Base-by-base conservation (phyloP, 176 grass and related monocot genomes). In the Oryza australiensis region DNA sequence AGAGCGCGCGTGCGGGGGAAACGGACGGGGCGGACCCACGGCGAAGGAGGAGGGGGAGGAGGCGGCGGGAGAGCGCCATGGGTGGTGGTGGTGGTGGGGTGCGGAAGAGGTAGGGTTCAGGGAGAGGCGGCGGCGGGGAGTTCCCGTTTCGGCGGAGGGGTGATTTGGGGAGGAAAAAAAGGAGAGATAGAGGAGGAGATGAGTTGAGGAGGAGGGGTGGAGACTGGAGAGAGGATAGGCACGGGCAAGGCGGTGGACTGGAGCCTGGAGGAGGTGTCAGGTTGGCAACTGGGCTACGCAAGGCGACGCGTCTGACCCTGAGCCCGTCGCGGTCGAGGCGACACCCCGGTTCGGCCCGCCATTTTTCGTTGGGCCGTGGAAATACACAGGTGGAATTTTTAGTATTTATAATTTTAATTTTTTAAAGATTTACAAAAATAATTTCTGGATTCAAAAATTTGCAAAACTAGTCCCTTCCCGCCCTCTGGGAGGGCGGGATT, bases 11-110 rank as follows among this genome's bases (percentile, higher is more conserved):
- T 34, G 78, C 12, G 37, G 71, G 33, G 66, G 38, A 8, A 13
- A 76, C 32, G 32, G 37, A 20, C 11, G 76, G 30, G 55, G 57
- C 64, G 38, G 38, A 40, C 62, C 12, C 68, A 85, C 84, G 85
- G 69, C 72, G 78, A 70, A 91, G 88, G 75, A 89, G 66, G 40
- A 76, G 62, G 15, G 87, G 89, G 57, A 90, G 86, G 82, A 85
- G 80, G 83, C 77, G 71, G 43, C 84, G 86, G 53, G 86, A 69
- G 62, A 85, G 83, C 26, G 92, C 89, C 88, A 91, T 91, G 85
- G 49, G 5, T 35, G 23, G 14, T 43, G 55, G 73, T 16, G 48
- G 38, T n/a, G n/a, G n/a, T n/a, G n/a, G n/a, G n/a, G n/a, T n/a
- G n/a, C n/a, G 38, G 2, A 9, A 2, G 38, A 35, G 34, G 68